Evolutionary conservation across 2,329 filamentous ascomycete species (phyloP).

Genomic region (Cladosporium sp.): DNA sequence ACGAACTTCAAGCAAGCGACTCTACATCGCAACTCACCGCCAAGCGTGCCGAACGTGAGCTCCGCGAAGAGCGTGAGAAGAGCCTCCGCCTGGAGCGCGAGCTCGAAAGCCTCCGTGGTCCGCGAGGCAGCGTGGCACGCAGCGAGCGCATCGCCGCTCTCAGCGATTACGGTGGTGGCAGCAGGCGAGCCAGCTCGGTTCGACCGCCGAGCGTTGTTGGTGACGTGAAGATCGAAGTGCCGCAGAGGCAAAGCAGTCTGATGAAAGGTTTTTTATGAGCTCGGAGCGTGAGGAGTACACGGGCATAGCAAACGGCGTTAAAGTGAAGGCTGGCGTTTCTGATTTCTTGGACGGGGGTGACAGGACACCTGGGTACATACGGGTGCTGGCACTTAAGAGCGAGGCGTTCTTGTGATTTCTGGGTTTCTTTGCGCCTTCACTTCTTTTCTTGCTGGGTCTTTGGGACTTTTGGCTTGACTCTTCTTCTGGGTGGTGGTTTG

Average conservation of each 20-base stretch:
- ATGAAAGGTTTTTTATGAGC: slow-evolving; percentile 49
- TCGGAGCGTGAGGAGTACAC: slow-evolving; percentile 11
- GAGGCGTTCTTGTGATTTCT: slow-evolving; percentile 12
- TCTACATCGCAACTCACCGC: slow-evolving; percentile 74
- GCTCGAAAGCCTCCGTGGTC: slow-evolving; percentile 75
- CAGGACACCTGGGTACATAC: slow-evolving; percentile 1
- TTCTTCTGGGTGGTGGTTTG: slow-evolving; percentile 5
- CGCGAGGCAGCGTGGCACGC: slow-evolving; percentile 45
- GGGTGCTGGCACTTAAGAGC: slow-evolving; percentile 6
- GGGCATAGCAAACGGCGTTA: slow-evolving; percentile 10
- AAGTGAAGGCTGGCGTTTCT: slow-evolving; percentile 7
- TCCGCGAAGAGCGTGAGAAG: slow-evolving; percentile 84
- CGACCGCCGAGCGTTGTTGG: slow-evolving; percentile 30
- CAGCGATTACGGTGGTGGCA: slow-evolving; percentile 42
- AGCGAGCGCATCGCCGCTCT: slow-evolving; percentile 30
- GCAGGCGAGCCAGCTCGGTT: slow-evolving; percentile 41
- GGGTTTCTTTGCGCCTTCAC: neutral
- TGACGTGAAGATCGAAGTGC: slow-evolving; percentile 34
- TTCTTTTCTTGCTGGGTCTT: slow-evolving; percentile 3
- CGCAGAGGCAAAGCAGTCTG: slow-evolving; percentile 40
- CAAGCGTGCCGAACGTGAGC: slow-evolving; percentile 81
- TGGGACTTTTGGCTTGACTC: neutral
- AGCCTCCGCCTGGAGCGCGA: slow-evolving; percentile 78
- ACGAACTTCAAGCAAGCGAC: slow-evolving; percentile 87
- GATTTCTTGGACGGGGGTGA: slow-evolving; percentile 4